These are phyloP conservation scores for Grosmannia serpens DNA, from an alignment of 2,329 filamentous ascomycete genomes.

Conservation along the genomic window DNA sequence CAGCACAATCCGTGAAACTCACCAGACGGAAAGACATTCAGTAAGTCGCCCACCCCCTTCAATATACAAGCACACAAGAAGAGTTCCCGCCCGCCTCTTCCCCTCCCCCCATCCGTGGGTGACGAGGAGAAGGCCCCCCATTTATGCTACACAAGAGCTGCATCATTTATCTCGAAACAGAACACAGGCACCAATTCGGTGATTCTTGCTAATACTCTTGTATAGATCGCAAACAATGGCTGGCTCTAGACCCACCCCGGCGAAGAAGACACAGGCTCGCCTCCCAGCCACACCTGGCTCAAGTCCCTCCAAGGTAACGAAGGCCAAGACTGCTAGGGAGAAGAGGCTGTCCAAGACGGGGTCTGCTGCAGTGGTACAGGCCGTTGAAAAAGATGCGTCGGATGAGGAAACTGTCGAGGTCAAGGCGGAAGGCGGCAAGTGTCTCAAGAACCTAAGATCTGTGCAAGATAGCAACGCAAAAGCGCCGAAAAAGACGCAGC, in stretches of 20 bases:
- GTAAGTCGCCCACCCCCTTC: too few species aligned
- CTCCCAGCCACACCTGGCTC: not conserved
- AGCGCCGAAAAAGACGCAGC: not conserved
- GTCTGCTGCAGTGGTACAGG: not conserved
- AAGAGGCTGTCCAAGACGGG: not conserved
- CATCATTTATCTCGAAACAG: too few species aligned
- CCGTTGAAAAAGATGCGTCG: not conserved
- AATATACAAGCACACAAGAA: too few species aligned
- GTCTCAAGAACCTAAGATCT: not conserved
- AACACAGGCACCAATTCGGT: not conserved
- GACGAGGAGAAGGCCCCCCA: not conserved
- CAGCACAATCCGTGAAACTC: too few species aligned
- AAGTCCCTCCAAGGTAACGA: not conserved
- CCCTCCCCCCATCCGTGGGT: too few species aligned
- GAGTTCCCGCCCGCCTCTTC: too few species aligned
- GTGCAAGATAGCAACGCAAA: not conserved
- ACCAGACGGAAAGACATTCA: too few species aligned
- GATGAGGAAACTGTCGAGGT: not conserved
- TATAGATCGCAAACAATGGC: not conserved
- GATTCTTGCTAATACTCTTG: not conserved
- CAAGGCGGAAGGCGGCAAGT: not conserved
- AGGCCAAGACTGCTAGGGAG: not conserved
- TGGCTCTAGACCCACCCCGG: not conserved
- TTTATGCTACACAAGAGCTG: too few species aligned
- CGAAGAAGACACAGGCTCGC: not conserved